Evolutionary conservation across 495 filamentous ascomycete species (phyloP).

Genomic region (Delitschia confertaspora): DNA sequence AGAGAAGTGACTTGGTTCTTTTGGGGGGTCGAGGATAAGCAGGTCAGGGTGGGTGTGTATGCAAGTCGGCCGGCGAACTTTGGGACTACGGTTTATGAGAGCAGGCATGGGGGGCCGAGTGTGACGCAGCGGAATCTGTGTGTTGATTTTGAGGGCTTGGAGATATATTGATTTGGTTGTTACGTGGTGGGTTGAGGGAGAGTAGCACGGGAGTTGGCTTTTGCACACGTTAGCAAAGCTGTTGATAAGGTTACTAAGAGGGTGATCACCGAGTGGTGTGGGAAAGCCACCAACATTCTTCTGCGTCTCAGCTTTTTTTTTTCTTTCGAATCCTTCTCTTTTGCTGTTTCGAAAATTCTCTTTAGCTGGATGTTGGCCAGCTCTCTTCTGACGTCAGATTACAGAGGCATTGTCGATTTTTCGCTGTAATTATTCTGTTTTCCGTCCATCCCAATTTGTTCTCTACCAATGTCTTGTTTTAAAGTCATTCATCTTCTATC

Average conservation of each 20-base stretch:
- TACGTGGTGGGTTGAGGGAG: not conserved
- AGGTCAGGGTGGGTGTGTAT: conserved; percentile 49
- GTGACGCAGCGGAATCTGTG: conserved; percentile 39
- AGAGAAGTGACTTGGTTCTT: conserved; percentile 54
- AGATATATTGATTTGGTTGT: conserved; percentile 45
- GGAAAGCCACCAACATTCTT: not conserved
- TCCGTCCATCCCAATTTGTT: not conserved
- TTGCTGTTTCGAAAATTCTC: not conserved
- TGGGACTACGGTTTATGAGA: conserved; percentile 38
- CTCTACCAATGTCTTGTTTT: not conserved
- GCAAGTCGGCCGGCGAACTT: conserved; percentile 45
- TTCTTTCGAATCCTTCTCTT: not conserved
- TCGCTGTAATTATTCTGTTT: not conserved
- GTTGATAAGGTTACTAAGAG: not conserved
- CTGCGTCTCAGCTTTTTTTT: not conserved
- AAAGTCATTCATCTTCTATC: not conserved
- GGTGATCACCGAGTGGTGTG: not conserved
- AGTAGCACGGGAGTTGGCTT: not conserved
- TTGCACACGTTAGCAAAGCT: not conserved
- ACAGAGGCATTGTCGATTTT: not conserved
- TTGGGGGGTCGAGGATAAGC: conserved; percentile 52
- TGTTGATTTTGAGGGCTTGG: conserved; percentile 51
- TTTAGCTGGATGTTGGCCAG: not conserved
- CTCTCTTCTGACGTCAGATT: too few relatives aligned
- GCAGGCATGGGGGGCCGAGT: conserved; percentile 38